Evolutionary conservation across 2,329 filamentous ascomycete species (phyloP).

Genomic region (Colletotrichum tropicicola): DNA sequence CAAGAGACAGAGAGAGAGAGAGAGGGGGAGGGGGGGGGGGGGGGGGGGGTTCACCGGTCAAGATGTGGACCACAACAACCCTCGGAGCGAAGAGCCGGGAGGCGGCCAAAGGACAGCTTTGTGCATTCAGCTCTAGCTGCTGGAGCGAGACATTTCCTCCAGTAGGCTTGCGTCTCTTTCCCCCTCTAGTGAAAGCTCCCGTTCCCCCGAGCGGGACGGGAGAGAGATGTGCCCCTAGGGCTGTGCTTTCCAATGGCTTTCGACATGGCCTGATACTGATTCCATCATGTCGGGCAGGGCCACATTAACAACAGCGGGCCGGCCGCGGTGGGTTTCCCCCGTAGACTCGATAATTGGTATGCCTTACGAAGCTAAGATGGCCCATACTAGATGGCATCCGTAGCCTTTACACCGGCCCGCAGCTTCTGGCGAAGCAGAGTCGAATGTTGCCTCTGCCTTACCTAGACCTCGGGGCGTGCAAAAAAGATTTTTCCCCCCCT

Average conservation of each 20-base stretch:
- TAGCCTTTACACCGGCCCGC: too few relatives aligned
- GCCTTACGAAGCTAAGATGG: too few relatives aligned
- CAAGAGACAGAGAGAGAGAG: not conserved
- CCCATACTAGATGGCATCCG: too few relatives aligned
- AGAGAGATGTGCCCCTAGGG: not conserved
- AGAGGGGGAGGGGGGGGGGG: not conserved
- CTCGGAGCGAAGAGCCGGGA: not conserved
- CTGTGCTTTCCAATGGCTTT: not conserved
- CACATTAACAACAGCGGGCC: constrained; percentile 17
- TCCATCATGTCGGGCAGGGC: constrained; percentile 1
- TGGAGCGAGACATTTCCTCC: not conserved
- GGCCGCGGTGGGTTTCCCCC: not conserved
- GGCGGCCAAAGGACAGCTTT: too few relatives aligned
- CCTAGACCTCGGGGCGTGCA: not conserved
- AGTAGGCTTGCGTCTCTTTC: not conserved
- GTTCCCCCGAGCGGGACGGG: not conserved
- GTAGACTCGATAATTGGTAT: not conserved
- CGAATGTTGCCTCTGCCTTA: too few relatives aligned
- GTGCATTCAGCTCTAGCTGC: too few relatives aligned
- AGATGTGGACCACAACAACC: constrained; percentile 10
- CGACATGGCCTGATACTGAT: constrained; percentile 10
- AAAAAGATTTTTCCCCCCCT: not conserved
- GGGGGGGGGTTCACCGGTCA: not conserved
- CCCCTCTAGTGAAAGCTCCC: not conserved
- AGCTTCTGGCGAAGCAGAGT: too few relatives aligned